Conservation (phyloP, 108 stramenopile species). For the Nannochloropsis gaditana region DNA sequence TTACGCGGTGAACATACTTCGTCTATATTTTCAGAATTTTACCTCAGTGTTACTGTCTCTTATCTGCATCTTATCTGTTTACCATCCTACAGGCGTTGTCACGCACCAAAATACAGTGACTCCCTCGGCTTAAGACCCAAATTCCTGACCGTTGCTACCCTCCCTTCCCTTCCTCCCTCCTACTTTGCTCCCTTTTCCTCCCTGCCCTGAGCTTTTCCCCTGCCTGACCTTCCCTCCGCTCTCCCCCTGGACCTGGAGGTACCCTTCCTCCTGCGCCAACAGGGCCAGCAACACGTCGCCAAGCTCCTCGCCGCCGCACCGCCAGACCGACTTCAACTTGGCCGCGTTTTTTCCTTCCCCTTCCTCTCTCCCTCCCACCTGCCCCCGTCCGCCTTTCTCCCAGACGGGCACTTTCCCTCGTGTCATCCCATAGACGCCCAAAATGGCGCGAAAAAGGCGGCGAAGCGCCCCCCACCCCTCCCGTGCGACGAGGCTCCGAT, state of each 20-base stretch:
- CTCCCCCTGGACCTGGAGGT: background rate
- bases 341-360: background rate
- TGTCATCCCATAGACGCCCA: background rate
- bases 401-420: background rate
- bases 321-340: background rate
- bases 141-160: background rate
- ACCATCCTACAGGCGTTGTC: too few species aligned
- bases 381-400: background rate
- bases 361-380: background rate
- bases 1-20: too few species aligned
- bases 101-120: too few species aligned
- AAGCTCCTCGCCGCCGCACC: background rate
- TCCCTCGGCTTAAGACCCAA: too few species aligned
- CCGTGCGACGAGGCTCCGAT: background rate
- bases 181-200: background rate
- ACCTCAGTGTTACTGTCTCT: too few species aligned
- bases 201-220: background rate
- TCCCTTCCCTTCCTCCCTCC: background rate
- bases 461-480: background rate
- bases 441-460: background rate
- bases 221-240: background rate
- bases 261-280: slow-evolving; percentile 1
- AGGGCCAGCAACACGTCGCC: slow-evolving; percentile 1
- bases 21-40: too few species aligned
- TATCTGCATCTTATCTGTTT: too few species aligned